Evolutionary conservation across 2,329 filamentous ascomycete genomes (phyloP), one percentile per base, ranked within the genome.

Genomic region (Bimuria novae-zelandiae): DNA sequence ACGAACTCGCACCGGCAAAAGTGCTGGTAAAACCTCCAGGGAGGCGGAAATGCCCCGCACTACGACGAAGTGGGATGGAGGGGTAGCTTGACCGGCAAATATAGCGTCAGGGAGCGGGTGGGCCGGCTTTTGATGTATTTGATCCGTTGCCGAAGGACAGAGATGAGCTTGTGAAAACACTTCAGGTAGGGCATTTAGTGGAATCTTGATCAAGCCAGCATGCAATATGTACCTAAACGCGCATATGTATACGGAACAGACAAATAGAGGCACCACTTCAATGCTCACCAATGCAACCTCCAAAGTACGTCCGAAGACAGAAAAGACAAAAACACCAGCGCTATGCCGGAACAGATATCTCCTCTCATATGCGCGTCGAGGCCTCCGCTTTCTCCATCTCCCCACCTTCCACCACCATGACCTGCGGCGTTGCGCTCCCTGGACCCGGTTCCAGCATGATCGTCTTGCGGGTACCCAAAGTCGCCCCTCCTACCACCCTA

Each of bases 61-160:
- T 59, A 59, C 51, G 59, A 52, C 56, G 51, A 35, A 55, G 48
- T 42, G 11, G 54, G 23, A 52, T 55, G 44, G 56, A 43, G 54
- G 56, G 54, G 56, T 55, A 55, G 44, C 30, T 40, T 50, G 27
- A 16, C 56, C 59, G 59, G 59, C 52, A 56, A 57, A 59, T 49
- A 25, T 35, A 14, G 30, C 21, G 12, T 21, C 7, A 3, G 4
- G 12, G 36, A 3, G 14, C 17, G 17, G 43, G 43, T 10, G 6
- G 3, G 27, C 27, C 43, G 43, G 43, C 30, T 27, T 46, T 35
- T 46, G 30, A 25, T n/a, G 7, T 14, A 25, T 4, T 19, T 11
- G 8, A 7, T 22, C 41, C 27, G 17, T 44, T 44, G 41, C 41
- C 41, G 41, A 43, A 5, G 2, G n/a, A n/a, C n/a, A n/a, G n/a